Percentiles rank a stretch among this genome's conserved stretches.
phyloP scores from a whole-genome alignment of 1,284 basidiomycete species.

The Anthracocystis setariae region DNA sequence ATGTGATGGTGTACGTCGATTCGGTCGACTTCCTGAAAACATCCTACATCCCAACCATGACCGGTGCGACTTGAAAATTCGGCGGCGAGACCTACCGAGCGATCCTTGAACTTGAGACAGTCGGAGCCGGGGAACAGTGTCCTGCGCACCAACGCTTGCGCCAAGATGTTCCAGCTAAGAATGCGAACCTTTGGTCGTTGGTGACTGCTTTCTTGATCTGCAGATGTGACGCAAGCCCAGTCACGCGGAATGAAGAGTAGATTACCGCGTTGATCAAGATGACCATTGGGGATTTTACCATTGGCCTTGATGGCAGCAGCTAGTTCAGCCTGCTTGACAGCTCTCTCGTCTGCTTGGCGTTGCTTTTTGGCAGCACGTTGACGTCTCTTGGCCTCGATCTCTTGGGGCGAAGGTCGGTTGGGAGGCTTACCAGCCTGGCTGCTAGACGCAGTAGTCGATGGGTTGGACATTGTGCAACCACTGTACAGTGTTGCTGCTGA shows the following conservation, averaged over 20 bases:
- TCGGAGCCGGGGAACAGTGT: conserved; percentile 69
- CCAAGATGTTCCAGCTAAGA: conserved; percentile 67
- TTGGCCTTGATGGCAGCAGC: conserved; percentile 40
- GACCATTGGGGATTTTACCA: conserved; percentile 43
- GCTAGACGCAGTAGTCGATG: conserved; percentile 6
- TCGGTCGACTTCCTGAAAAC: conserved; percentile 69
- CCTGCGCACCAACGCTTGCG: conserved; percentile 68
- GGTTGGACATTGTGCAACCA: conserved; percentile 18
- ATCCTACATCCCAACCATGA: conserved; percentile 68
- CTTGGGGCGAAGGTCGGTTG: conserved; percentile 40
- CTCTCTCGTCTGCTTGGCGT: conserved; percentile 48
- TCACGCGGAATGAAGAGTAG: conserved; percentile 42
- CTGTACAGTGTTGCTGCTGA: too few species aligned
- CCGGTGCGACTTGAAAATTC: conserved; percentile 51
- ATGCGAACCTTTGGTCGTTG: conserved; percentile 30
- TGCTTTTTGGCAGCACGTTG: conserved; percentile 50
- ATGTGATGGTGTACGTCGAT: conserved; percentile 62
- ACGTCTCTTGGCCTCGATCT: conserved; percentile 46
- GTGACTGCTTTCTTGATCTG: not conserved
- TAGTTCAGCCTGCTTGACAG: conserved; percentile 42
- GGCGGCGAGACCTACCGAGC: conserved; percentile 53
- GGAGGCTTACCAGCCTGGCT: not conserved
- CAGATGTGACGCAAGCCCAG: conserved; percentile 27
- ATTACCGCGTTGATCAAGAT: conserved; percentile 40
- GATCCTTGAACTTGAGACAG: conserved; percentile 67